Percentiles rank a stretch among this genome's conserved stretches.
These are phyloP conservation scores for Penicillium sp. DNA, from an alignment of 2,329 filamentous ascomycete genomes.

Conservation along the genomic window DNA sequence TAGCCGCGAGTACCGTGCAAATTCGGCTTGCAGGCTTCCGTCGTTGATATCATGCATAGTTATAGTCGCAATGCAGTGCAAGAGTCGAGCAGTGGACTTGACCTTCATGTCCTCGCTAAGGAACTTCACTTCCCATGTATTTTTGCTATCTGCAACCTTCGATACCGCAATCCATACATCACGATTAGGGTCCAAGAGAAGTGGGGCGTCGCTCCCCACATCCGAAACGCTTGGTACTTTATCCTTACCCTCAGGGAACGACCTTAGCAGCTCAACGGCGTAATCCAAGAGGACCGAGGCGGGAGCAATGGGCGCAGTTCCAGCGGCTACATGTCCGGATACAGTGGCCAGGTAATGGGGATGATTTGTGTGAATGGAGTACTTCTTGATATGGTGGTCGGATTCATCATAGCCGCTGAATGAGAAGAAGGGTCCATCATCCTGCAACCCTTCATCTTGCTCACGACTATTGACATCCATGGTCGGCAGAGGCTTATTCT, in stretches of 20 bases:
- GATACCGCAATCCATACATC: conserved; percentile 20
- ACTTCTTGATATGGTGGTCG: conserved; percentile 11
- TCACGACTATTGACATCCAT: neutral
- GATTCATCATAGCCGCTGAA: conserved; percentile 22
- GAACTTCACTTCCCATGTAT: conserved; percentile 21
- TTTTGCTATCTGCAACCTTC: neutral
- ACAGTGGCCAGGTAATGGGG: conserved; percentile 20
- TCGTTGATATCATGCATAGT: conserved; percentile 13
- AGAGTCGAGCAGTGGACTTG: conserved; percentile 1
- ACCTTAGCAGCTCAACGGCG: conserved; percentile 23
- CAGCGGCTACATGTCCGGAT: conserved; percentile 22
- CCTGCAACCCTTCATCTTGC: too few species aligned
- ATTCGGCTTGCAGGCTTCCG: conserved; percentile 15
- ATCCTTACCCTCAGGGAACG: conserved; percentile 17
- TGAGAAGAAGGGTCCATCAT: conserved; percentile 3
- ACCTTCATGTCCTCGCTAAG: conserved; percentile 11
- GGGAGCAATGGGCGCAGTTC: conserved; percentile 24
- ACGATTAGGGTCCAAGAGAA: conserved; percentile 19
- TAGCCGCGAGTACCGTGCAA: conserved; percentile 22
- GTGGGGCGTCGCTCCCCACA: conserved; percentile 24
- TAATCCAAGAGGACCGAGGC: conserved; percentile 24
- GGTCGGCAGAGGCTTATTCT: conserved; percentile 22
- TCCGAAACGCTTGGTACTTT: conserved; percentile 21
- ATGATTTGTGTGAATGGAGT: conserved; percentile 24
- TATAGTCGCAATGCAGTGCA: conserved; percentile 22